Base-by-base conservation (phyloP, 2,329 filamentous ascomycete species). In the Beauveria sp. region DNA sequence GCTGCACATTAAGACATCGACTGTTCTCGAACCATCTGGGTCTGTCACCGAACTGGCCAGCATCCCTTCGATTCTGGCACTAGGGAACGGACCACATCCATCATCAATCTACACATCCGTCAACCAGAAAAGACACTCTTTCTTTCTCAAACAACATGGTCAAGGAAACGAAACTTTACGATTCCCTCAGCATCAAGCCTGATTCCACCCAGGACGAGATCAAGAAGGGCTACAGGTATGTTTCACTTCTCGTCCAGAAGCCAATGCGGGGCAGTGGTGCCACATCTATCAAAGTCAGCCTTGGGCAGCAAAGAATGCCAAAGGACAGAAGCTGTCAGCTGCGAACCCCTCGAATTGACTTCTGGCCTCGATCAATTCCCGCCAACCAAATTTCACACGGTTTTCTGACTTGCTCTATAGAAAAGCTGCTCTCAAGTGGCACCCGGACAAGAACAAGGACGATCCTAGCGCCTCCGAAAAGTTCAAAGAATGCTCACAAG, bases 401-500 rank as follows among this genome's bases (percentile, higher is more conserved):
- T 54, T 64, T 65, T 48, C 64, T 64, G 46, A 60, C 56, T 59
- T 31, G 14, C 9, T 38, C n/a, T 43, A 65, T 73, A 91, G 89
- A 65, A 96, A 96, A 82, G 84, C 88, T 61, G 93, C 93, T 60
- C 77, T 98, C 73, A 96, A 93, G 78, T 93, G 87, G 77, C 95
- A 99, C 72, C 95, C 95, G 7, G 95, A 99, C 81, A 99, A 98
- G 83, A 99, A 98, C 82, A 93, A 93, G 76, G 88, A 96, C 77
- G 92, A 93, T 69, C 87, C 92, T 34, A 79, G 86, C 58, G 91
- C 93, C 9, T 81, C 86, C 64, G 95, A 98, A 74, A 97, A 93
- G 77, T 99, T 99, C 83, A 99, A 99, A 79, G 95, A 98, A 75
- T 90, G 92, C 66, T 96, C 92, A 1, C 93, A 98, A 78, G 95